A percentile compares a stretch with the other conserved stretches of the same genome.
phyloP scores from a whole-genome alignment of 2,329 filamentous ascomycete genomes.

The Botrytis tulipae region DNA sequence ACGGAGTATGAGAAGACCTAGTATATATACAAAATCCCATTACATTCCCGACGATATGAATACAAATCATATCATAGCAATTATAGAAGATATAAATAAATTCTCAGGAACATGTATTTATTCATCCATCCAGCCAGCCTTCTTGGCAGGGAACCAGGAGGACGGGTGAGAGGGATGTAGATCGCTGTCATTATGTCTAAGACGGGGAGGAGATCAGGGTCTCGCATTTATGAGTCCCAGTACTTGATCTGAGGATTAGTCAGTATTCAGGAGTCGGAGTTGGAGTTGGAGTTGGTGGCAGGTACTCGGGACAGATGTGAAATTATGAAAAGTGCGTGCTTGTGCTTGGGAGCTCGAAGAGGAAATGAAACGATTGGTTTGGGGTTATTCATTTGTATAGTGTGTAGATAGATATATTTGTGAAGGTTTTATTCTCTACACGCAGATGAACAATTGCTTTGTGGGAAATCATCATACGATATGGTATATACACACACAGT shows the following conservation, averaged over 20 bases:
- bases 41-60: background rate
- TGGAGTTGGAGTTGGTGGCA: background rate
- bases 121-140: background rate
- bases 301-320: background rate
- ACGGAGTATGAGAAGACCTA: too few species aligned
- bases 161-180: background rate
- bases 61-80: background rate
- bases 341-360: background rate
- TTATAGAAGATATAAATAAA: background rate
- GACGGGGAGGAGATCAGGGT: background rate
- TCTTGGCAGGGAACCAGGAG: background rate
- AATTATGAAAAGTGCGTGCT: background rate
- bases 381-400: too few species aligned
- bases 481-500: background rate
- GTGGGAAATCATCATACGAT: background rate
- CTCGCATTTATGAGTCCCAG: background rate
- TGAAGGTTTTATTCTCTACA: too few species aligned
- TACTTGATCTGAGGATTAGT: background rate
- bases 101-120: background rate
- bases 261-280: background rate
- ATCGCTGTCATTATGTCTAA: background rate
- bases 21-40: too few species aligned
- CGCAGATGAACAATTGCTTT: background rate
- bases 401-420: too few species aligned
- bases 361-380: background rate